Evolutionary conservation across 805 yeast species (phyloP), one percentile per base, ranked within the genome.

Genomic region (Pichia deserticola): DNA sequence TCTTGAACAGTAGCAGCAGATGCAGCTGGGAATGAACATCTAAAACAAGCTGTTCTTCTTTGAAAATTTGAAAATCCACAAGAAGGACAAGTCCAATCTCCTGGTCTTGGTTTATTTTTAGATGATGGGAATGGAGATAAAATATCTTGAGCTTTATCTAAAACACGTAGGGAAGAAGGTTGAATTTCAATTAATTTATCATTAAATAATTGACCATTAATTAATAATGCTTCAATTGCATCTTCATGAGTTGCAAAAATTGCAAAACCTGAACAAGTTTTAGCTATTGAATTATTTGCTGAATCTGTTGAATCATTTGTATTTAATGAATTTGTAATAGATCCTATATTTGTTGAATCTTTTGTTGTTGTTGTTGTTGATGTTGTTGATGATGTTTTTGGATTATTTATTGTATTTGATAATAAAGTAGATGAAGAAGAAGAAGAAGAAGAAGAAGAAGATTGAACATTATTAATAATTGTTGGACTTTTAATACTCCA

Each of bases 41-140:
- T 75, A 73, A 90, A 89, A 67, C 97, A 90, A 2, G 95, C 95
- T 3, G 95, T 86, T 66, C 97, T 77, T 60, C 97, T 78, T 68
- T 90, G 97, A 69, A 90, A 90, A 66, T 90, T 90, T 28, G 95
- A 86, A 61, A 90, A 90, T 1, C 97, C 96, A 73, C 97, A 90
- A 7, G 90, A 82, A 29, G 96, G 96, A 66, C 97, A 90, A n/a
- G 86, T 87, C 97, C 97, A 90, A 64, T 90, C 97, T 25, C 97
- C 97, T 0, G 97, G 97, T 61, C 97, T 75, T 27, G 96, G 96
- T 59, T 93, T 76, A 66, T 90, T 89, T 53, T 79, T 78, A 57
- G 88, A 85, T 36, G 82, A 77, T 13, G 97, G 96, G 68, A 90
- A 90, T 4, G 95, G 89, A 0, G 87, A 76, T 52, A 90, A 70